Conservation (phyloP, 164 flowering plant species). For the Tetracentron sinense region DNA sequence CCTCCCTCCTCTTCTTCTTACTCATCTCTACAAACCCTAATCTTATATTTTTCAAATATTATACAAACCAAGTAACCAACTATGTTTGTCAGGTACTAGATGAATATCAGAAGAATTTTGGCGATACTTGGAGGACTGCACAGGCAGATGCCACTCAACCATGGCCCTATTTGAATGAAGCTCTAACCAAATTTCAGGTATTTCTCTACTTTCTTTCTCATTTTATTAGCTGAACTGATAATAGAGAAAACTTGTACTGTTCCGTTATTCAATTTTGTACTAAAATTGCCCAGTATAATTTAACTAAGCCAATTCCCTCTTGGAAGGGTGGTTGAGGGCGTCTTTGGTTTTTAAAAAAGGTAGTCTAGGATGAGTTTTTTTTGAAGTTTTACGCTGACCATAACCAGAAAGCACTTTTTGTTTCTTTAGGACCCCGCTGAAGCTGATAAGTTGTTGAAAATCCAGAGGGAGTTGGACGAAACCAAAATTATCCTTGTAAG, state of each 20-base stretch:
- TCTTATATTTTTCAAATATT: too few species aligned
- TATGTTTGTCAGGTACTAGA: conserved; percentile 63
- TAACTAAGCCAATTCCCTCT: too few species aligned
- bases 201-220: neutral
- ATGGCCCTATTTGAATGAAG: conserved; percentile 84
- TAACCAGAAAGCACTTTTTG: neutral
- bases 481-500: conserved; percentile 98
- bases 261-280: neutral
- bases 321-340: too few species aligned
- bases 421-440: conserved; percentile 86
- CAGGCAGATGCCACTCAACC: conserved; percentile 63
- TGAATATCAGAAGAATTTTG: conserved; percentile 86
- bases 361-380: neutral
- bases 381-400: neutral
- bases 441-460: conserved; percentile 93
- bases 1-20: too few species aligned
- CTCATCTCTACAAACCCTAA: too few species aligned
- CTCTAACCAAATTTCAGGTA: conserved; percentile 88
- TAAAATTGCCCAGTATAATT: neutral
- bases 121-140: conserved; percentile 79
- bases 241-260: too few species aligned
- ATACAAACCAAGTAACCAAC: too few species aligned
- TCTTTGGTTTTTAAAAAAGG: neutral
- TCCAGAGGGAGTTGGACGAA: conserved; percentile 96
- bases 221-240: neutral